Conservation (phyloP, 495 filamentous ascomycete species). For the Cryomyces antarcticus region DNA sequence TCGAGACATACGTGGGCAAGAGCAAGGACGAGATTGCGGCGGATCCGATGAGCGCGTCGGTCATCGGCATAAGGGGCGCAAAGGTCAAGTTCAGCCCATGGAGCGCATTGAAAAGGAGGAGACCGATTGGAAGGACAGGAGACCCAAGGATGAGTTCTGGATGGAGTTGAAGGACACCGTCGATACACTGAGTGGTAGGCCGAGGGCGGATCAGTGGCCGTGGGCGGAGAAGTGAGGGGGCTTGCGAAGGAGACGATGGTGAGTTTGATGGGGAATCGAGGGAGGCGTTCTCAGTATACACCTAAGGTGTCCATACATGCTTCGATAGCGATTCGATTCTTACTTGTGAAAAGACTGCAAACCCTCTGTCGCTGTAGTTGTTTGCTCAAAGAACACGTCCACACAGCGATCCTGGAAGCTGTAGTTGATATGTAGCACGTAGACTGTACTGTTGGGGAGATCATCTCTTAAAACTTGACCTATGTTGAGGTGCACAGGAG, state of each 20-base stretch:
- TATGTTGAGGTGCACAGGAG: too few species aligned
- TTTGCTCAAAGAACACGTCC: too few species aligned
- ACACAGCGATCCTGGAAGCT: too few species aligned
- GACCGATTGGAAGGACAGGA: constrained; percentile 80
- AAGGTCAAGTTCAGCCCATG: constrained; percentile 74
- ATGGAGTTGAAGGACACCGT: constrained; percentile 58
- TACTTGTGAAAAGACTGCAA: too few species aligned
- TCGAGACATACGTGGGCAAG: constrained; percentile 55
- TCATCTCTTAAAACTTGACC: too few species aligned
- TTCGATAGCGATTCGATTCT: too few species aligned
- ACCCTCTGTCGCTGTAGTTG: too few species aligned
- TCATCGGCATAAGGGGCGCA: constrained; percentile 86
- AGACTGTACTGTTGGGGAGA: too few species aligned
- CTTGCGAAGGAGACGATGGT: background rate
- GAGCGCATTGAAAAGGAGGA: constrained; percentile 55
- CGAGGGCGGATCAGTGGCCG: constrained; percentile 2
- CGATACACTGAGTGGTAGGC: constrained; percentile 63
- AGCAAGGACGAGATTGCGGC: constrained; percentile 44
- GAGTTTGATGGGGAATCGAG: background rate
- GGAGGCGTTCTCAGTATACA: background rate
- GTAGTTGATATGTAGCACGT: too few species aligned
- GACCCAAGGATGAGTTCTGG: constrained; percentile 80
- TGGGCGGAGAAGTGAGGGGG: too few species aligned
- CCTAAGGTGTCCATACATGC: too few species aligned
- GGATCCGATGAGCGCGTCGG: constrained; percentile 47